Conservation (phyloP, 1,284 basidiomycete species). For the Sporisorium reilianum region DNA sequence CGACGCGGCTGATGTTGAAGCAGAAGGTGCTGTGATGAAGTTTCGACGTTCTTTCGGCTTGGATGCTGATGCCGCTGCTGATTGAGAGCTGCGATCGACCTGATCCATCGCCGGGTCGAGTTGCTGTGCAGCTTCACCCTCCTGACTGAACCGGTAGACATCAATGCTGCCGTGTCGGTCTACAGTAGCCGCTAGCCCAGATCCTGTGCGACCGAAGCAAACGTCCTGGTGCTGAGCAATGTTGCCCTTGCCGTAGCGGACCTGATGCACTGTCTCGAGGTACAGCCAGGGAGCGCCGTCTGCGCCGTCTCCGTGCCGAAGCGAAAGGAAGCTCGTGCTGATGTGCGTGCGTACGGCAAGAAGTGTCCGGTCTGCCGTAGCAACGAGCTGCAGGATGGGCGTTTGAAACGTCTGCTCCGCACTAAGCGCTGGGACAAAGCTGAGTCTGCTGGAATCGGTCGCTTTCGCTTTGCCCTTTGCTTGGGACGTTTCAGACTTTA, state of each 20-base stretch:
- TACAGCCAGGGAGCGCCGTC: not conserved
- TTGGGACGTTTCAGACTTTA: not conserved
- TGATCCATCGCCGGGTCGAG: not conserved
- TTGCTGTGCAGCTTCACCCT: not conserved
- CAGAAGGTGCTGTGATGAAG: not conserved
- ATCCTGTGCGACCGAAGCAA: constrained; percentile 12
- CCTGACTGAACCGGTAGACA: not conserved
- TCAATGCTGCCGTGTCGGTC: constrained; percentile 29
- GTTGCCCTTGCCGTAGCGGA: constrained; percentile 8
- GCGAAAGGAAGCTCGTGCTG: constrained; percentile 22
- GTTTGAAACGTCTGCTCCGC: constrained; percentile 20
- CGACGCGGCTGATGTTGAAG: not conserved
- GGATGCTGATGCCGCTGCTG: not conserved
- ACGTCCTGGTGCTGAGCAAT: constrained; percentile 31
- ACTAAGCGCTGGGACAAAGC: constrained; percentile 21
- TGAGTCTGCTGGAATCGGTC: constrained; percentile 2
- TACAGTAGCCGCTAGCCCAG: constrained; percentile 12
- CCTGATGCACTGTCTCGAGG: constrained; percentile 14
- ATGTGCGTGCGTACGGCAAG: constrained; percentile 27
- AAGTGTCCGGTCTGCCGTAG: constrained; percentile 6
- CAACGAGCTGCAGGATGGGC: constrained; percentile 32
- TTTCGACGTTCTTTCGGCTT: not conserved
- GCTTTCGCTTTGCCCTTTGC: constrained; percentile 23
- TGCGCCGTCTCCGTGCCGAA: not conserved
- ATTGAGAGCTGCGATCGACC: not conserved